phyloP scores from a whole-genome alignment of 2,329 filamentous ascomycete genomes.

The Colletotrichum filicis region DNA sequence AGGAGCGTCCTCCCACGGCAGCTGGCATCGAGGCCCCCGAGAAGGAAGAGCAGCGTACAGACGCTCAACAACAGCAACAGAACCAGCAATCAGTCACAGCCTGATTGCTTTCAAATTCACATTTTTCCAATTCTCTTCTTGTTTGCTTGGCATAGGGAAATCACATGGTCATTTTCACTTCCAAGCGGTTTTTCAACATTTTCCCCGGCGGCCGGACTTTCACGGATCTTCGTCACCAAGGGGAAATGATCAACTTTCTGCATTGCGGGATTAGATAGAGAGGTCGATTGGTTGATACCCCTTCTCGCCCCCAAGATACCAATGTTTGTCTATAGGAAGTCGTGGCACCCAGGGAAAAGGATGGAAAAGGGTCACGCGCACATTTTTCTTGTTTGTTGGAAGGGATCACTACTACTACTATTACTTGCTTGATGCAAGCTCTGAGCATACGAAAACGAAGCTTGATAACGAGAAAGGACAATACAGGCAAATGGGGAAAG shows the following conservation, averaged over 20 bases:
- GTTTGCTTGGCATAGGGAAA: constrained; percentile 12
- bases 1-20: not conserved
- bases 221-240: not conserved
- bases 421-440: constrained; percentile 3
- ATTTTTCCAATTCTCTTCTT: not conserved
- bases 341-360: not conserved
- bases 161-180: not conserved
- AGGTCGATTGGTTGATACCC: constrained; percentile 30
- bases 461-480: not conserved
- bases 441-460: constrained; percentile 1
- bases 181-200: not conserved
- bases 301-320: constrained; percentile 19
- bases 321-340: constrained; percentile 11
- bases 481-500: not conserved
- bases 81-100: not conserved
- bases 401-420: not conserved
- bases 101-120: not conserved
- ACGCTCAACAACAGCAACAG: not conserved
- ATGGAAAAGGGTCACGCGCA: not conserved
- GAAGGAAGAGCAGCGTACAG: not conserved
- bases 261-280: constrained; percentile 29
- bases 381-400: not conserved
- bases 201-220: not conserved
- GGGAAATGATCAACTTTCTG: not conserved
- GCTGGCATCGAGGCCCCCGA: not conserved